Conservation (phyloP, 441 rosid species). For the Adansonia rubrostipa region DNA sequence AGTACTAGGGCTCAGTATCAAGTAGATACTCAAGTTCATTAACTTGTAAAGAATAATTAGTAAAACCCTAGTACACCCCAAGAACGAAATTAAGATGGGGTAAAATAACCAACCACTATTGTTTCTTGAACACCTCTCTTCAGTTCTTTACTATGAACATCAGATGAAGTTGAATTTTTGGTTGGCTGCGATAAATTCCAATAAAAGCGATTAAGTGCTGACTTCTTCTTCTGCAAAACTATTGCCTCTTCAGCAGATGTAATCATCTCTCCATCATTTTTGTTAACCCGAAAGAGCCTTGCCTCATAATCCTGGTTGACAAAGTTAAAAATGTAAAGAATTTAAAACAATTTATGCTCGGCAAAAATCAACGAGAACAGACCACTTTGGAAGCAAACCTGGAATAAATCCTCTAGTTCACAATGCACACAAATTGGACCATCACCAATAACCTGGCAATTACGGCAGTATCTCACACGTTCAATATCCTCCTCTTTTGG, state of each 20-base stretch:
- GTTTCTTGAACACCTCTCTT: conserved; percentile 71
- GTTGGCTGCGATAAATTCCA: conserved; percentile 63
- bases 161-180: conserved; percentile 44
- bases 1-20: conserved; percentile 1
- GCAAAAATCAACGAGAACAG: conserved; percentile 25
- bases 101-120: conserved; percentile 66
- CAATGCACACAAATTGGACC: conserved; percentile 89
- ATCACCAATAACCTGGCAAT: conserved; percentile 69
- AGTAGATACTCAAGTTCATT: background rate
- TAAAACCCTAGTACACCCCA: background rate
- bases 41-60: background rate
- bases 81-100: conserved; percentile 27
- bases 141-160: conserved; percentile 47
- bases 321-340: conserved; percentile 20
- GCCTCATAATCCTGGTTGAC: conserved; percentile 79
- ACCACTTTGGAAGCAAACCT: conserved; percentile 52
- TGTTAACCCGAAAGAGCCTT: conserved; percentile 82
- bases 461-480: conserved; percentile 70
- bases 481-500: conserved; percentile 85
- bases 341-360: conserved; percentile 16
- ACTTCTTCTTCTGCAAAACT: conserved; percentile 72
- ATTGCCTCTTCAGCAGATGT: conserved; percentile 89
- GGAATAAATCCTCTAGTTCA: conserved; percentile 81
- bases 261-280: conserved; percentile 68
- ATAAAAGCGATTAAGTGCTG: conserved; percentile 84